Evolutionary conservation across 192 early-diverging fungal genomes (phyloP), one percentile per base, ranked within the genome.

Genomic region (Mortierella alpina): DNA sequence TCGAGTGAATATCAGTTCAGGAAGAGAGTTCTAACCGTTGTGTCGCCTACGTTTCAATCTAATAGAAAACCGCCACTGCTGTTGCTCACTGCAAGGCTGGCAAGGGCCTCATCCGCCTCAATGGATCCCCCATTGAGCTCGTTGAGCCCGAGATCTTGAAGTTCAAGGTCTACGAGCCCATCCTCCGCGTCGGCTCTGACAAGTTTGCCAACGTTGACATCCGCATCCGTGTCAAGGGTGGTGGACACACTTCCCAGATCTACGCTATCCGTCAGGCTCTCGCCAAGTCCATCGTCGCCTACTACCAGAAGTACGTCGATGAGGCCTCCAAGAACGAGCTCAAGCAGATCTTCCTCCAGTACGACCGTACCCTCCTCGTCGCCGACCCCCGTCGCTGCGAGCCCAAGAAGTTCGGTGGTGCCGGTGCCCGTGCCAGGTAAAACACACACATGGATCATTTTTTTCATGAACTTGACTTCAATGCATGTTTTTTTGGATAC

Each of bases 401-500:
- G 86, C 95, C 98, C 88, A 99, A 99, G 96, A 99, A 98, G 92
- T 99, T 99, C 84, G 98, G 97, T 88, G 98, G 98, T 91, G 88
- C 88, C 72, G 98, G 98, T 95, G 98, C 98, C 86, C 95, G 98
- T 88, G 93, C 97, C 80, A 93, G 96, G 84, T 94, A 89, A 96
- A 96, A 86, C 96, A 96, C 91, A 96, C 96, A 88, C 90, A 92
- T 31, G 31, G 31, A 31, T 31, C 72, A 45, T 42, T 18, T 44
- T 22, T 47, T 63, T 42, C 41, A 13, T 49, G 31, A 31, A 31
- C 31, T 31, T 31, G 31, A 31, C 1, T 31, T 31, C 31, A 41
- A 40, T 1, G 7, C 82, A n/a, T 63, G 48, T 51, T 20, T 47
- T 65, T 42, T 65, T 65, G 11, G 14, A 15, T 17, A 17, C 50